Percentiles rank a stretch among this genome's conserved stretches.
phyloP scores from a whole-genome alignment of 306 rosid species.

The Fragaria ananassa region DNA sequence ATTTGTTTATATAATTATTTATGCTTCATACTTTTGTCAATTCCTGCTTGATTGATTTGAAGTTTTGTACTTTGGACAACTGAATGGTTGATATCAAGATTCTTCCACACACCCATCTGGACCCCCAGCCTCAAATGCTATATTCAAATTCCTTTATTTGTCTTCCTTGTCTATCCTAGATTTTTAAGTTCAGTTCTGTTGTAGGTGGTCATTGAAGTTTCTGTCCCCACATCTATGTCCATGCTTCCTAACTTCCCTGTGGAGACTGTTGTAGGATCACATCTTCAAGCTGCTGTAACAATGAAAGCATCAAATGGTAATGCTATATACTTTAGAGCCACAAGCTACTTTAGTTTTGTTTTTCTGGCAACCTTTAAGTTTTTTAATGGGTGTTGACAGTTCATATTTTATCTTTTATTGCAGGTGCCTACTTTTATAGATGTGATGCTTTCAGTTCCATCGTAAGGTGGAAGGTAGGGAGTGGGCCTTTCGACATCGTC shows the following conservation, averaged over 20 bases:
- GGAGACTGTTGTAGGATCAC: constrained; percentile 85
- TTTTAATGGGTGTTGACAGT: constrained; percentile 20
- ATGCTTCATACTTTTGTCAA: neutral
- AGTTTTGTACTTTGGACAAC: neutral
- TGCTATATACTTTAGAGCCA: constrained; percentile 18
- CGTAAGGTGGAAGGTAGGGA: constrained; percentile 79
- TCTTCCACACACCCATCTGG: neutral
- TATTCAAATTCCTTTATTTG: neutral
- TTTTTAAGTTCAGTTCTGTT: constrained; percentile 16
- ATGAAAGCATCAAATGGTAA: constrained; percentile 84
- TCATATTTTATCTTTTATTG: constrained; percentile 30
- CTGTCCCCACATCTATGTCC: constrained; percentile 68
- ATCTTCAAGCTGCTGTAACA: constrained; percentile 83
- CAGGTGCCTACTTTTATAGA: constrained; percentile 77
- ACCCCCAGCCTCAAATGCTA: constrained; percentile 10
- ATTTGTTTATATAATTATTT: neutral
- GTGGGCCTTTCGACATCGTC: constrained; percentile 68
- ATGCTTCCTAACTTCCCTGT: constrained; percentile 78
- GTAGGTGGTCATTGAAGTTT: constrained; percentile 80
- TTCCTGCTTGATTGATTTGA: neutral
- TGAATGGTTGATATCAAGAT: neutral
- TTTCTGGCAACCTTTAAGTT: constrained; percentile 1
- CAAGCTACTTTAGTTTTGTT: neutral
- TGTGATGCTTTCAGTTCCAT: constrained; percentile 75
- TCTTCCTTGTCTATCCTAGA: neutral